phyloP scores from a whole-genome alignment of 768 basidiomycete genomes.

The Goffeauzyma gilvescens region DNA sequence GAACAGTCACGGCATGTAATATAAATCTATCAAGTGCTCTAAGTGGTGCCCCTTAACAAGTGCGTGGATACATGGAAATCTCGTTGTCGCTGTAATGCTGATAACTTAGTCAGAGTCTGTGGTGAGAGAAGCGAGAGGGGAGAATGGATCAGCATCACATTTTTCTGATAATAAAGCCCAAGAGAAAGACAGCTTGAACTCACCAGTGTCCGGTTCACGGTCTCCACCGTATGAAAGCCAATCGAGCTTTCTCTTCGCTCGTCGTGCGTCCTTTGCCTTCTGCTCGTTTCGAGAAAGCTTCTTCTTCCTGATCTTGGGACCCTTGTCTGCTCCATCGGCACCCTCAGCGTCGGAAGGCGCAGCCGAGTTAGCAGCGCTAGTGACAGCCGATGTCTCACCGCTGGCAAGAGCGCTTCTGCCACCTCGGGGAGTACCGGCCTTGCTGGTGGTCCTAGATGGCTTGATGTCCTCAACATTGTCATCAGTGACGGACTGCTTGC shows the following conservation, averaged over 20 bases:
- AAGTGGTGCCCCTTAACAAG: too few relatives aligned
- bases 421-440: constrained; percentile 50
- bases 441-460: constrained; percentile 48
- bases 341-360: constrained; percentile 21
- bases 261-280: constrained; percentile 73
- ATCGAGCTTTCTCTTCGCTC: constrained; percentile 54
- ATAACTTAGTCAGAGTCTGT: too few relatives aligned
- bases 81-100: too few relatives aligned
- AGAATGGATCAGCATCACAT: too few relatives aligned
- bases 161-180: too few relatives aligned
- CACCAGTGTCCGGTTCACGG: constrained; percentile 8
- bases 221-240: constrained; percentile 66
- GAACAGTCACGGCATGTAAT: too few relatives aligned
- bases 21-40: too few relatives aligned
- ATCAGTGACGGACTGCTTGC: constrained; percentile 68
- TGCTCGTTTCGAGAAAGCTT: constrained; percentile 44
- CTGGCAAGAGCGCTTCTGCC: constrained; percentile 45
- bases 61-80: too few relatives aligned
- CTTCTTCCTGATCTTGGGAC: constrained; percentile 49
- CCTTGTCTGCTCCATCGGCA: constrained; percentile 13
- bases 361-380: constrained; percentile 23
- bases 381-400: constrained; percentile 39
- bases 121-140: too few relatives aligned
- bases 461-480: constrained; percentile 57
- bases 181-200: too few relatives aligned